phyloP scores from a whole-genome alignment of 345 rosid species.

The Citrus mangshanensis region DNA sequence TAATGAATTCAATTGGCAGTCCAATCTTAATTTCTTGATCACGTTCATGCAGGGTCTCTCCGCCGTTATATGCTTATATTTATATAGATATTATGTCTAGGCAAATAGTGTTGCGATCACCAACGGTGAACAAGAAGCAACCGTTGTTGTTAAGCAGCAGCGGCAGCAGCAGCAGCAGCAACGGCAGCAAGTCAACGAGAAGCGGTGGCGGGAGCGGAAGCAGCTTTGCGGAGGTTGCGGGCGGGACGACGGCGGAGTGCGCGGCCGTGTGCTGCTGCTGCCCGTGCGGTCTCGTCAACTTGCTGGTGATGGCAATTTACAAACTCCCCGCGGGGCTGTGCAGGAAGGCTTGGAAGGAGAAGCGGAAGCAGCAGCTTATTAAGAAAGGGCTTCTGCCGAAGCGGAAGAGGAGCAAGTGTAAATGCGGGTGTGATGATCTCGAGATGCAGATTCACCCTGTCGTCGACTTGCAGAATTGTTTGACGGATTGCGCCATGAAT shows the following conservation, averaged over 20 bases:
- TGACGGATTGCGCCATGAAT: neutral
- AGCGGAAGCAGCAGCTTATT: conserved; percentile 29
- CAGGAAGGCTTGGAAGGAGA: conserved; percentile 38
- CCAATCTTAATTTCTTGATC: too few relatives aligned
- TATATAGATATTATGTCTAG: conserved; percentile 8
- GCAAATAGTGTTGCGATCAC: neutral
- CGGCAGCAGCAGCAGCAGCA: too few relatives aligned
- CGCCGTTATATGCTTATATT: too few relatives aligned
- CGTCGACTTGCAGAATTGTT: conserved; percentile 16
- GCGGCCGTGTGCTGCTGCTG: conserved; percentile 78
- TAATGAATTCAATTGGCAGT: neutral
- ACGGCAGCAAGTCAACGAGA: too few relatives aligned
- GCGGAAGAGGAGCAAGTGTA: conserved; percentile 3
- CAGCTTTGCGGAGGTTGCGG: conserved; percentile 48
- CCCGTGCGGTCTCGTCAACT: conserved; percentile 52
- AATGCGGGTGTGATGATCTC: conserved; percentile 29
- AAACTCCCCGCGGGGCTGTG: conserved; percentile 60
- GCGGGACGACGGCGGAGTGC: conserved; percentile 64
- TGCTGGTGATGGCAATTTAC: conserved; percentile 50
- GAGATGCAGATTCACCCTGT: conserved; percentile 30
- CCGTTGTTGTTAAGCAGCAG: neutral
- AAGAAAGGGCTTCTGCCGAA: conserved; percentile 35
- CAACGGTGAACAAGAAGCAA: neutral
- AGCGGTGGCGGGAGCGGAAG: conserved; percentile 13
- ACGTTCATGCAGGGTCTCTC: too few relatives aligned